Evolutionary conservation across 1,139 yeast species (phyloP).

Genomic region (Taiozyma onychis): DNA sequence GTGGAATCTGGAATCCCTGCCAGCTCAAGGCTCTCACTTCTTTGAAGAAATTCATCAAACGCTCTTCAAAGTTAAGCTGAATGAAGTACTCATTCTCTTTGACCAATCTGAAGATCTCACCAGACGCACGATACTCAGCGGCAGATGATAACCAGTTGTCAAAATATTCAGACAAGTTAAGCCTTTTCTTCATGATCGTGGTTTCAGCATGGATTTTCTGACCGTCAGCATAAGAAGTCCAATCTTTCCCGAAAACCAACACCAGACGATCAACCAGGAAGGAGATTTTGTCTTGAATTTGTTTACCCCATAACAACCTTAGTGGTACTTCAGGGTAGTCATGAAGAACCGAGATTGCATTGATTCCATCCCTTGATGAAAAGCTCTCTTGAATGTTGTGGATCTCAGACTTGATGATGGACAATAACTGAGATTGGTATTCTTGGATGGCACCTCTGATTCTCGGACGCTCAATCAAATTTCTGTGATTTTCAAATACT

Average conservation of each 20-base stretch:
- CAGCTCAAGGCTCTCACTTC: slow-evolving; percentile 49
- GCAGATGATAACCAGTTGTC: slow-evolving; percentile 40
- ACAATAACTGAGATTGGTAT: slow-evolving; percentile 44
- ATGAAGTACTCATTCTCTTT: slow-evolving; percentile 24
- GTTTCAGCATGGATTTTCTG: slow-evolving; percentile 51
- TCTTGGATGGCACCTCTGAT: slow-evolving; percentile 51
- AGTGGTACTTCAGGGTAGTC: slow-evolving; percentile 46
- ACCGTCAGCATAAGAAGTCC: slow-evolving; percentile 76
- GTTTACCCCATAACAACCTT: slow-evolving; percentile 44
- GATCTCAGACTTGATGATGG: slow-evolving; percentile 43
- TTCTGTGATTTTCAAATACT: slow-evolving; percentile 42
- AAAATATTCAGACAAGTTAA: slow-evolving; percentile 39
- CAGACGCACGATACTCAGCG: slow-evolving; percentile 27
- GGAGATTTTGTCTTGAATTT: slow-evolving; percentile 39
- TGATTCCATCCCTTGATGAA: slow-evolving; percentile 19
- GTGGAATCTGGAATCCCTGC: slow-evolving; percentile 59
- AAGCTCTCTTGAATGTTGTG: slow-evolving; percentile 35
- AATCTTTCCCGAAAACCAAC: slow-evolving; percentile 59
- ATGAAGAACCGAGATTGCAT: slow-evolving; percentile 27
- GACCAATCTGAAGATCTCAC: slow-evolving; percentile 34
- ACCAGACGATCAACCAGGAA: slow-evolving; percentile 39
- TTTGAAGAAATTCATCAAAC: slow-evolving; percentile 39
- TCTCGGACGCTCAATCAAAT: slow-evolving; percentile 43
- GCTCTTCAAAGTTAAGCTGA: slow-evolving; percentile 46
- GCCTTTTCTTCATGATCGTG: slow-evolving; percentile 36